Conservation (phyloP, 1,284 basidiomycete genomes). For the Trichosporon asahii region DNA sequence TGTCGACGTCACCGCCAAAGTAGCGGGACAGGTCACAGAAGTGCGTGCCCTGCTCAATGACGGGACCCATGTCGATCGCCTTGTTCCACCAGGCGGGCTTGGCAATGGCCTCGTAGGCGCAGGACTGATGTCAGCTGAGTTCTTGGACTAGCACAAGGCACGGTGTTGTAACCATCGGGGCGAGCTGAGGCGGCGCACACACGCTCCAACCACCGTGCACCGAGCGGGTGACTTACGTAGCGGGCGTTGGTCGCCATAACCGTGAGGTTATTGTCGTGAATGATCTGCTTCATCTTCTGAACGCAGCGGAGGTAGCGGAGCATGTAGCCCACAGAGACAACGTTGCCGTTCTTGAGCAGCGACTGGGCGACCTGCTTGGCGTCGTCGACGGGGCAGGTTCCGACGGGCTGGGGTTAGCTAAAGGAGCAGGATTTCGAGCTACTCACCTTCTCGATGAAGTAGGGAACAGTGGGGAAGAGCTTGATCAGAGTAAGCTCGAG, state of each 20-base stretch:
- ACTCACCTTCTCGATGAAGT: slow-evolving; percentile 81
- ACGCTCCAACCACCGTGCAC: not conserved
- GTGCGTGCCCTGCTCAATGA: slow-evolving; percentile 95
- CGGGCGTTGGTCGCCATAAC: slow-evolving; percentile 96
- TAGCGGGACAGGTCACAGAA: slow-evolving; percentile 72
- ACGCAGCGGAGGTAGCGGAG: slow-evolving; percentile 89
- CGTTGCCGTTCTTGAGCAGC: slow-evolving; percentile 66
- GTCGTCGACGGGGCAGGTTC: slow-evolving; percentile 67
- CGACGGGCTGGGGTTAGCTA: slow-evolving; percentile 60
- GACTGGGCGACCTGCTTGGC: slow-evolving; percentile 63
- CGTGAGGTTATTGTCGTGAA: slow-evolving; percentile 89
- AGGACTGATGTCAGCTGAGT: slow-evolving; percentile 49
- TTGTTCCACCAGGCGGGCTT: slow-evolving; percentile 99
- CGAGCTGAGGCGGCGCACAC: not conserved
- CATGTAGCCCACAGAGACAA: slow-evolving; percentile 91
- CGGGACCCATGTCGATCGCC: slow-evolving; percentile 70
- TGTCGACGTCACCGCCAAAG: slow-evolving; percentile 95
- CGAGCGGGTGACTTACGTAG: slow-evolving; percentile 60
- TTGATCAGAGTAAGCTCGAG: slow-evolving; percentile 87
- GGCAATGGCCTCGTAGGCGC: slow-evolving; percentile 83
- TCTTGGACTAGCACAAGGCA: not conserved
- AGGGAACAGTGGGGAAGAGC: slow-evolving; percentile 81
- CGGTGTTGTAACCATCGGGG: not conserved
- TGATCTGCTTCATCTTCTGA: slow-evolving; percentile 96
- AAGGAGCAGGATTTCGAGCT: not conserved